A percentile compares a stretch with the other conserved stretches of the same genome.
Evolutionary conservation across 2,329 filamentous ascomycete genomes (phyloP).

Genomic region (Trichoderma hamatum): DNA sequence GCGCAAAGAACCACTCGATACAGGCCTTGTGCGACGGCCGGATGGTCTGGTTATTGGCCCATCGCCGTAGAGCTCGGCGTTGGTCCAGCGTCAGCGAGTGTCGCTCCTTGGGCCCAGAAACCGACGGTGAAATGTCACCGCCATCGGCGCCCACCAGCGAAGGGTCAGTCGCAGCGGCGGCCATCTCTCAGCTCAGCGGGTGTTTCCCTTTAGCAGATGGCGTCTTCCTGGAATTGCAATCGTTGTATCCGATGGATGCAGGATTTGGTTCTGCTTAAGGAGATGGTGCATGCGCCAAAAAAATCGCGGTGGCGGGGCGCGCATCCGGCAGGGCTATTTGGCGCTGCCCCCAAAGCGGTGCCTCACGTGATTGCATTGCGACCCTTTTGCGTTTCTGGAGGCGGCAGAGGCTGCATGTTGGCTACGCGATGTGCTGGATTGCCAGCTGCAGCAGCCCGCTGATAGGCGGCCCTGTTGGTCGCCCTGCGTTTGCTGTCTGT

Average conservation of each 20-base stretch:
- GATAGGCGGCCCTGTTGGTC: constrained; percentile 9
- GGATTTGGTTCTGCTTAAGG: constrained; percentile 44
- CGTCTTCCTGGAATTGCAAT: constrained; percentile 39
- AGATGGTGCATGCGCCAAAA: constrained; percentile 35
- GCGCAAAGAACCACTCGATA: constrained; percentile 63
- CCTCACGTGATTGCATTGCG: constrained; percentile 15
- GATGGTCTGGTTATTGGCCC: constrained; percentile 59
- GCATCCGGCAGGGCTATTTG: constrained; percentile 19
- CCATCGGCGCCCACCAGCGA: constrained; percentile 40
- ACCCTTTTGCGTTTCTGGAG: not conserved
- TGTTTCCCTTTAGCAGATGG: constrained; percentile 35
- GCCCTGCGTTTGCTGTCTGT: not conserved
- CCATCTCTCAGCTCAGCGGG: constrained; percentile 35
- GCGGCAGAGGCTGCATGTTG: not conserved
- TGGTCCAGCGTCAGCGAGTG: constrained; percentile 65
- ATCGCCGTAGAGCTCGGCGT: constrained; percentile 61
- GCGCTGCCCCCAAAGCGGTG: not conserved
- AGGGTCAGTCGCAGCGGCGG: constrained; percentile 45
- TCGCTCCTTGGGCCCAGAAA: constrained; percentile 49
- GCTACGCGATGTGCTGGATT: constrained; percentile 12
- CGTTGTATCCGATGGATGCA: constrained; percentile 46
- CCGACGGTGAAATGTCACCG: constrained; percentile 23
- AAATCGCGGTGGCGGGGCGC: constrained; percentile 36
- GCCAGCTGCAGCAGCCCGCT: not conserved
- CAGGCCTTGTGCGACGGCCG: constrained; percentile 64